These are phyloP conservation scores for Halophytophthora polymorphica DNA, from an alignment of 352 stramenopile genomes.

Conservation along the genomic window DNA sequence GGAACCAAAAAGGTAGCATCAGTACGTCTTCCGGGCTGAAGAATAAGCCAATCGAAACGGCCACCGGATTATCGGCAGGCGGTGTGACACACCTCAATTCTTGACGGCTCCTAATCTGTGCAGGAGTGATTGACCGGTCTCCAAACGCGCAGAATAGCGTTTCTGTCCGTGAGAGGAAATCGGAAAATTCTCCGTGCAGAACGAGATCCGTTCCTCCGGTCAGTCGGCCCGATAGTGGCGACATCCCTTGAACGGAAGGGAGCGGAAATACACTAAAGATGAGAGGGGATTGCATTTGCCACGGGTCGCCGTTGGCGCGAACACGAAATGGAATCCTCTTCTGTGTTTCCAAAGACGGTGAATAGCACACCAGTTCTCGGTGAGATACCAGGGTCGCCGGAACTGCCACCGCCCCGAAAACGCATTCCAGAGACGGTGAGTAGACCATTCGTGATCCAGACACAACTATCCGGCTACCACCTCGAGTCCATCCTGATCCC, in stretches of 20 bases:
- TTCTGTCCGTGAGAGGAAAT: neutral
- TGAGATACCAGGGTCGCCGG: constrained; percentile 25
- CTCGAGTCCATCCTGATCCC: constrained; percentile 30
- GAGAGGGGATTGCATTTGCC: constrained; percentile 11
- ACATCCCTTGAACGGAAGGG: constrained; percentile 13
- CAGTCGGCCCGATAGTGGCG: constrained; percentile 19
- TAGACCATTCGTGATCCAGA: constrained; percentile 24
- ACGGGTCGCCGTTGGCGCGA: constrained; percentile 6
- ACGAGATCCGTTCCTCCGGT: constrained; percentile 29
- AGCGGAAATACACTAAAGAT: constrained; percentile 22
- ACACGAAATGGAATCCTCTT: constrained; percentile 16
- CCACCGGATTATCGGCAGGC: constrained; percentile 1
- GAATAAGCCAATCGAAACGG: constrained; percentile 24
- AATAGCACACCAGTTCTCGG: constrained; percentile 24
- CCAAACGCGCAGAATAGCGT: constrained; percentile 37
- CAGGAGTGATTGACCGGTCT: constrained; percentile 3
- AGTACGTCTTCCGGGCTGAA: constrained; percentile 23
- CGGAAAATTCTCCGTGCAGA: constrained; percentile 28
- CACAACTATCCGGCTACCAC: constrained; percentile 26
- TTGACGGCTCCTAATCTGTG: constrained; percentile 3
- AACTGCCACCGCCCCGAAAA: constrained; percentile 28
- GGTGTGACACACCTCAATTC: constrained; percentile 28
- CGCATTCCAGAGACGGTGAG: constrained; percentile 20
- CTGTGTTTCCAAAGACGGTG: constrained; percentile 12
- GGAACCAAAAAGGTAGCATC: constrained; percentile 25